Conservation (phyloP, 2,329 filamentous ascomycete genomes). For the Fusarium hostae region DNA sequence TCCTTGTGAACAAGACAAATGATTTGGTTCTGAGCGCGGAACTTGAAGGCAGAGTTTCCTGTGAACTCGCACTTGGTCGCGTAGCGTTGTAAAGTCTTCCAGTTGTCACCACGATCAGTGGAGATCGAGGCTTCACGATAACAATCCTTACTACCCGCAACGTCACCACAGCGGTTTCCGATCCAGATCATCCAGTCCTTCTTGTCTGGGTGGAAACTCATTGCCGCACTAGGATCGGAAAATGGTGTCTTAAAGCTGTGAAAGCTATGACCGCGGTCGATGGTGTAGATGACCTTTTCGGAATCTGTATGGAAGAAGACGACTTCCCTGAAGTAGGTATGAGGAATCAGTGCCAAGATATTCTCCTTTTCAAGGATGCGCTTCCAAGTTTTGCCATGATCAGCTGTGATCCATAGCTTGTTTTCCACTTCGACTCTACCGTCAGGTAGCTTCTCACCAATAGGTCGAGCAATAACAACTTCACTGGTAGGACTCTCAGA, state of each 20-base stretch:
- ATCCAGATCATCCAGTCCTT: constrained; percentile 95
- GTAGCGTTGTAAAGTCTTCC: constrained; percentile 79
- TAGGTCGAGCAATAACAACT: constrained; percentile 69
- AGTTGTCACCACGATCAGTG: constrained; percentile 81
- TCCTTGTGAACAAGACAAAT: constrained; percentile 68
- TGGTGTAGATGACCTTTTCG: constrained; percentile 77
- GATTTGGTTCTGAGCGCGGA: constrained; percentile 65
- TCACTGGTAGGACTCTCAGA: constrained; percentile 75
- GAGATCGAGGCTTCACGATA: constrained; percentile 80
- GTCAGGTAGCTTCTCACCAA: constrained; percentile 47
- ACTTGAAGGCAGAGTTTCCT: constrained; percentile 67
- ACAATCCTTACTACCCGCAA: constrained; percentile 66
- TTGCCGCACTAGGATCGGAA: constrained; percentile 56
- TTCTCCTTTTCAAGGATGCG: constrained; percentile 74
- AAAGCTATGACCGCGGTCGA: constrained; percentile 80
- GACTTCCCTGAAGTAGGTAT: constrained; percentile 83
- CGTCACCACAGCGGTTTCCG: constrained; percentile 74
- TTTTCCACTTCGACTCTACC: constrained; percentile 55
- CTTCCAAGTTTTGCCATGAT: constrained; percentile 91
- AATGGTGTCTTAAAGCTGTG: constrained; percentile 78
- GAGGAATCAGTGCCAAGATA: constrained; percentile 77
- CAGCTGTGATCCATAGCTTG: constrained; percentile 77
- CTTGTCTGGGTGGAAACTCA: constrained; percentile 85
- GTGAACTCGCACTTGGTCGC: constrained; percentile 90
- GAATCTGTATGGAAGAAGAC: constrained; percentile 85